Conservation (phyloP, 2,329 filamentous ascomycete genomes). For the Hymenoscyphus salicellus region DNA sequence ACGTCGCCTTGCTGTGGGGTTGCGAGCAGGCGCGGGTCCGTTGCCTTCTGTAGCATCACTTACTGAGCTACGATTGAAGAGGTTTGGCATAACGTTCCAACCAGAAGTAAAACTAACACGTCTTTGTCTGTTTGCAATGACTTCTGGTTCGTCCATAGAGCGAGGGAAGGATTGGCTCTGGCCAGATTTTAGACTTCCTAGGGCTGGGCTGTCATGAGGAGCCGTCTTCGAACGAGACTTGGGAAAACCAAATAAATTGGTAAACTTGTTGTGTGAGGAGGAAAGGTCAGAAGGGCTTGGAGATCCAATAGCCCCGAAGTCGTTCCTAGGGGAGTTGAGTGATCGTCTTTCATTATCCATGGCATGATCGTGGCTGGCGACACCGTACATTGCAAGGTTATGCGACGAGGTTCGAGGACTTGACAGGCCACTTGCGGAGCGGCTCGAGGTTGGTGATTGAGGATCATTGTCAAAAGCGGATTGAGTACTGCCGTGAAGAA, state of each 20-base stretch:
- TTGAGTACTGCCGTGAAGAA: slow-evolving; percentile 39
- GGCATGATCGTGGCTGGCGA: slow-evolving; percentile 27
- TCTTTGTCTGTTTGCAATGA: slow-evolving; percentile 48
- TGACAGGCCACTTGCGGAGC: slow-evolving; percentile 55
- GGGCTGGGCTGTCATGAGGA: slow-evolving; percentile 58
- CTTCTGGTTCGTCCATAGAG: slow-evolving; percentile 55
- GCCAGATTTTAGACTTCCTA: slow-evolving; percentile 66
- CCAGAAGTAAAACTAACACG: slow-evolving; percentile 55
- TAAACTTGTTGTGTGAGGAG: slow-evolving; percentile 40
- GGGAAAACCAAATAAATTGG: slow-evolving; percentile 58
- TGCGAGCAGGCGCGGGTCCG: slow-evolving; percentile 33
- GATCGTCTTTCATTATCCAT: slow-evolving; percentile 30
- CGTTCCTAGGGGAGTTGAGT: slow-evolving; percentile 29
- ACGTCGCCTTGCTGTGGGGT: slow-evolving; percentile 24
- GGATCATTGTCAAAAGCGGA: slow-evolving; percentile 44
- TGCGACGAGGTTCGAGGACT: slow-evolving; percentile 61
- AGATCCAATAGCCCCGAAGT: slow-evolving; percentile 34
- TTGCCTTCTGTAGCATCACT: slow-evolving; percentile 32
- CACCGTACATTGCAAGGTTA: slow-evolving; percentile 52
- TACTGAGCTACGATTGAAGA: slow-evolving; percentile 36
- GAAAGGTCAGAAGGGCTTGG: slow-evolving; percentile 39
- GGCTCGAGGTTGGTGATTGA: slow-evolving; percentile 58
- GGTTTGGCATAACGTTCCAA: slow-evolving; percentile 47
- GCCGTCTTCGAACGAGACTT: slow-evolving; percentile 60
- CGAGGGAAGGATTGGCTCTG: slow-evolving; percentile 78